Evolutionary conservation across 2,329 filamentous ascomycete genomes (phyloP).

Genomic region (Cordyceps tenuipes): DNA sequence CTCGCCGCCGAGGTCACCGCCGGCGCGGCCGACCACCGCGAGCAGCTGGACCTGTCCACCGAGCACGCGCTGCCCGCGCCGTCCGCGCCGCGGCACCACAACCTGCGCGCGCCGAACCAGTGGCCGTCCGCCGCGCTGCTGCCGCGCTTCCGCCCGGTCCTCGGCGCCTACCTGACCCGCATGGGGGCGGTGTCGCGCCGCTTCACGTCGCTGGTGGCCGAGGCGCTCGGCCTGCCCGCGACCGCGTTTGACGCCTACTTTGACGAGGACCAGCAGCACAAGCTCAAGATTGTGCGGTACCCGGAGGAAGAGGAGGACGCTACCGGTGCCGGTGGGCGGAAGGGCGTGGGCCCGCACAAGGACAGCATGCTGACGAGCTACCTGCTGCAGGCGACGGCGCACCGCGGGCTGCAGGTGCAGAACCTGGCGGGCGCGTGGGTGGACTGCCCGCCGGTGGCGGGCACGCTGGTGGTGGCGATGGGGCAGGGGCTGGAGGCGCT

Average conservation of each 20-base stretch:
- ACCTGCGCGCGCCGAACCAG: constrained; percentile 69
- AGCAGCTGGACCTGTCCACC: constrained; percentile 81
- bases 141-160: constrained; percentile 59
- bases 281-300: constrained; percentile 84
- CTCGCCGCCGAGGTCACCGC: constrained; percentile 65
- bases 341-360: constrained; percentile 72
- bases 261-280: constrained; percentile 67
- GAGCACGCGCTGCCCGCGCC: constrained; percentile 59
- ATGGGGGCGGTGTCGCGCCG: constrained; percentile 66
- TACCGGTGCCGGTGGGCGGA: constrained; percentile 26
- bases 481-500: constrained; percentile 81
- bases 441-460: constrained; percentile 66
- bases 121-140: constrained; percentile 61
- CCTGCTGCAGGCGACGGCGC: constrained; percentile 69
- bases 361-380: constrained; percentile 79
- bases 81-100: constrained; percentile 60
- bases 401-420: constrained; percentile 73
- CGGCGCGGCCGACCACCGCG: constrained; percentile 66
- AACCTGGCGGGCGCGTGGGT: constrained; percentile 74
- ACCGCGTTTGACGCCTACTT: constrained; percentile 73
- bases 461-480: constrained; percentile 79
- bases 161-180: constrained; percentile 64
- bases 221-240: constrained; percentile 65
- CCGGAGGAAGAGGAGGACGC: constrained; percentile 52
- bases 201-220: constrained; percentile 75